A percentile compares a stretch with the other conserved stretches of the same genome.
These are phyloP conservation scores for Zoysia matrella DNA, from an alignment of 202 grass and related monocot genomes.

Conservation along the genomic window DNA sequence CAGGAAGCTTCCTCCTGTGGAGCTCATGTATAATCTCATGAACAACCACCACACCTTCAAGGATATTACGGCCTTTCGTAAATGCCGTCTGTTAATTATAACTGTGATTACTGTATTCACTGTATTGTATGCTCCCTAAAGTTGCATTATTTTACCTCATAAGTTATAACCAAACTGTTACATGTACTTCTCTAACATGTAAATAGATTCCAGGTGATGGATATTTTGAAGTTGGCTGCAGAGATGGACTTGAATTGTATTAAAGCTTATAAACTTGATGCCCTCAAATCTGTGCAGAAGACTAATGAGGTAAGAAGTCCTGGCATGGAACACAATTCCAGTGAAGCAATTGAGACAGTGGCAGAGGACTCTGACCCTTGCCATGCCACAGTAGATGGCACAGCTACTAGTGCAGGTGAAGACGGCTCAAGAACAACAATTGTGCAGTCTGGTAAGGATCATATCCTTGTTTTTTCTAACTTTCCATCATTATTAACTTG, in stretches of 20 bases:
- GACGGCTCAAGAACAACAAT: slow-evolving; percentile 29
- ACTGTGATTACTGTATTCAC: background rate
- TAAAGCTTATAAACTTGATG: slow-evolving; percentile 94
- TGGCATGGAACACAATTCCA: slow-evolving; percentile 29
- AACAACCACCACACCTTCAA: too few species aligned
- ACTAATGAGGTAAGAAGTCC: slow-evolving; percentile 37
- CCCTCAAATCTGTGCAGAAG: slow-evolving; percentile 85
- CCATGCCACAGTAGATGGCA: background rate
- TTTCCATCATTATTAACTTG: slow-evolving; percentile 24
- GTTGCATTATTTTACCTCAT: slow-evolving; percentile 15
- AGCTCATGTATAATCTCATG: too few species aligned
- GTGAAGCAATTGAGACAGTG: slow-evolving; percentile 36
- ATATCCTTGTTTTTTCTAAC: background rate
- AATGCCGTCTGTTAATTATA: background rate
- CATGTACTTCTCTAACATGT: slow-evolving; percentile 39
- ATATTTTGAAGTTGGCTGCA: slow-evolving; percentile 85
- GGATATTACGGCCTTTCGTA: too few species aligned
- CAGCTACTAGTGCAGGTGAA: slow-evolving; percentile 38
- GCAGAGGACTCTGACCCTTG: slow-evolving; percentile 27
- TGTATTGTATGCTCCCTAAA: background rate
- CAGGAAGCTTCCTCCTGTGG: too few species aligned
- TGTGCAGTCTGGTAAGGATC: slow-evolving; percentile 53
- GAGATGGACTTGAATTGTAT: slow-evolving; percentile 97
- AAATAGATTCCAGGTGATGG: slow-evolving; percentile 83
- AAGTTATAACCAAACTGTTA: background rate